phyloP scores from a whole-genome alignment of 129 eudicot genomes.

The Saussurea involucrata region DNA sequence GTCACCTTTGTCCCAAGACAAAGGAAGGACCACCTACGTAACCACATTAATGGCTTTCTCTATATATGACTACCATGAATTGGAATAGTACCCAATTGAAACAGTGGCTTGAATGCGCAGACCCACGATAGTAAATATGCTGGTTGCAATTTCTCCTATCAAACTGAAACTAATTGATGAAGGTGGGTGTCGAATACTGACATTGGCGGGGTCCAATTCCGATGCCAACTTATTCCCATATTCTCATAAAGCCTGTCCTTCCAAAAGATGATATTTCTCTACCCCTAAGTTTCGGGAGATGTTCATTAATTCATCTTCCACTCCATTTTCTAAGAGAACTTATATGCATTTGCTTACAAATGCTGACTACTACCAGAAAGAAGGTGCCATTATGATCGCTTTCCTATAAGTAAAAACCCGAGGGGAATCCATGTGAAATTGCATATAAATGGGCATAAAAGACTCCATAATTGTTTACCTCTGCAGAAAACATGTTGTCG shows the following conservation, averaged over 20 bases:
- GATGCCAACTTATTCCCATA: constrained; percentile 17
- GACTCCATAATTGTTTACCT: constrained; percentile 44
- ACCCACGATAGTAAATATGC: constrained; percentile 33
- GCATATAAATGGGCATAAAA: constrained; percentile 17
- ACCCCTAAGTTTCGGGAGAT: constrained; percentile 17
- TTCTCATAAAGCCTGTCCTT: constrained; percentile 12
- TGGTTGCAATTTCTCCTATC: constrained; percentile 18
- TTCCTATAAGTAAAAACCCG: constrained; percentile 2
- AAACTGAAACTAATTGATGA: constrained; percentile 19
- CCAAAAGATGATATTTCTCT: background rate
- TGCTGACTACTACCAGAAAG: background rate
- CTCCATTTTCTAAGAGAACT: constrained; percentile 5
- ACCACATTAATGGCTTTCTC: constrained; percentile 20
- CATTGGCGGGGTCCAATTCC: constrained; percentile 24
- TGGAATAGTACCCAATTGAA: constrained; percentile 14
- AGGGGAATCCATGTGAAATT: constrained; percentile 17
- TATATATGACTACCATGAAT: constrained; percentile 19
- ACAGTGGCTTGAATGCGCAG: constrained; percentile 24
- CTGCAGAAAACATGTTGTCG: constrained; percentile 67
- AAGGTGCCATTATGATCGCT: constrained; percentile 8
- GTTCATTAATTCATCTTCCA: constrained; percentile 20
- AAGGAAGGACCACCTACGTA: constrained; percentile 7
- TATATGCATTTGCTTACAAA: background rate
- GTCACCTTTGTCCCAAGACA: constrained; percentile 22
- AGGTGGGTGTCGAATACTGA: constrained; percentile 18